A percentile compares a stretch with the other conserved stretches of the same genome.
These are phyloP conservation scores for Phylloporus rhodoxanthus DNA, from an alignment of 768 basidiomycete genomes.

Conservation along the genomic window DNA sequence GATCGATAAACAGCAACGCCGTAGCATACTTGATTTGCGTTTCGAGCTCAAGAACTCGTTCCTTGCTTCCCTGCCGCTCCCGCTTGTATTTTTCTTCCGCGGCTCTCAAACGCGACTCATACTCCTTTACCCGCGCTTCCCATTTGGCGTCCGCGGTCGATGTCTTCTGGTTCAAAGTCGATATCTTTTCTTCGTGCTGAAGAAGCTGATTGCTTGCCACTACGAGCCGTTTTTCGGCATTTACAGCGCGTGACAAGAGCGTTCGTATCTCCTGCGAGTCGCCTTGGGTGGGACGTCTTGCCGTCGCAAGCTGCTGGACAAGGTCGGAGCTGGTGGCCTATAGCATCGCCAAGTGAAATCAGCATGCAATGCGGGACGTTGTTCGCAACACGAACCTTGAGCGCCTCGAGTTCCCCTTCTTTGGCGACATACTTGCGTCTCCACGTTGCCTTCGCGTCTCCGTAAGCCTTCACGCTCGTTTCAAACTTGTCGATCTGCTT, in stretches of 20 bases:
- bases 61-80: constrained; percentile 91
- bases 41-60: constrained; percentile 69
- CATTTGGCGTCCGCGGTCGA: constrained; percentile 76
- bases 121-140: constrained; percentile 93
- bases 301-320: constrained; percentile 55
- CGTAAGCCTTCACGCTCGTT: constrained; percentile 70
- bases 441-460: constrained; percentile 79
- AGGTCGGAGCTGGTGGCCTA: constrained; percentile 74
- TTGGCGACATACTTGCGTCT: constrained; percentile 73
- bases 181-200: constrained; percentile 79
- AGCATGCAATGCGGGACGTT: neutral
- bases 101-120: constrained; percentile 70
- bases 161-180: constrained; percentile 66
- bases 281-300: constrained; percentile 53
- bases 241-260: constrained; percentile 65
- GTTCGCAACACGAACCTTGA: constrained; percentile 56
- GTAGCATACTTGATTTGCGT: constrained; percentile 66
- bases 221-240: constrained; percentile 83
- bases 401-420: constrained; percentile 83
- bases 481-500: constrained; percentile 93
- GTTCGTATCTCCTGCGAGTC: constrained; percentile 69
- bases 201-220: constrained; percentile 81
- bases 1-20: neutral
- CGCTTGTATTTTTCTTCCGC: constrained; percentile 91
- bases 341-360: neutral